A percentile compares a stretch with the other conserved stretches of the same genome.
These are phyloP conservation scores for Yamadazyma triangularis DNA, from an alignment of 1,139 yeast genomes.

Conservation along the genomic window DNA sequence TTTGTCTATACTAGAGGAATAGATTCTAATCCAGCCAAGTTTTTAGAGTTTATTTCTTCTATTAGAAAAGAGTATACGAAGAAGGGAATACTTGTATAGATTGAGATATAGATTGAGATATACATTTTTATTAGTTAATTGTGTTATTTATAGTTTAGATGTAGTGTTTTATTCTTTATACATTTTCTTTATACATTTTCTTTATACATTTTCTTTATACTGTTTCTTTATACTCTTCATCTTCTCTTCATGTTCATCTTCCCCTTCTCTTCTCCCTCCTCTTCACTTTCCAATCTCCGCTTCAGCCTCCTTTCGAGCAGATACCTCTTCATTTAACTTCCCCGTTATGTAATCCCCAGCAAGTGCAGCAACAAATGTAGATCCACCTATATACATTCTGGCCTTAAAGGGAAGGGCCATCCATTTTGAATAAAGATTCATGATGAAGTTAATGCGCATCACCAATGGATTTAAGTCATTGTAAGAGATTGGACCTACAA, in stretches of 20 bases:
- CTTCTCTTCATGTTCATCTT: too few relatives aligned
- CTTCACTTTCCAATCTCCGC: background rate
- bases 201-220: too few relatives aligned
- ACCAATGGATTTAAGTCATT: constrained; percentile 2
- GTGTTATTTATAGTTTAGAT: too few relatives aligned
- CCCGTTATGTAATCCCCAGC: constrained; percentile 47
- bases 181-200: background rate
- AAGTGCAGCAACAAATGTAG: constrained; percentile 50
- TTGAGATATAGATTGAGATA: background rate
- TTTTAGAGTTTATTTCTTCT: constrained; percentile 65
- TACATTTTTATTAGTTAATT: background rate
- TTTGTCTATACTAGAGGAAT: constrained; percentile 87
- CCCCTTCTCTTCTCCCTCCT: background rate
- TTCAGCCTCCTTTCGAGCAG: constrained; percentile 18
- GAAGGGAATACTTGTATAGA: constrained; percentile 22
- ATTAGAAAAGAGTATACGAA: constrained; percentile 36
- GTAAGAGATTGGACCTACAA: constrained; percentile 20
- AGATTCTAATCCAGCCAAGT: constrained; percentile 76
- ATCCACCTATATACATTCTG: constrained; percentile 49
- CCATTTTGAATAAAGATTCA: constrained; percentile 44
- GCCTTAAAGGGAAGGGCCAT: constrained; percentile 47
- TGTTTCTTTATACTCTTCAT: too few relatives aligned
- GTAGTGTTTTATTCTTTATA: too few relatives aligned
- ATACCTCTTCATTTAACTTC: constrained; percentile 40
- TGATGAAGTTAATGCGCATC: constrained; percentile 6